phyloP scores from a whole-genome alignment of 306 rosid genomes.

The Cotoneaster glaucophyllus region DNA sequence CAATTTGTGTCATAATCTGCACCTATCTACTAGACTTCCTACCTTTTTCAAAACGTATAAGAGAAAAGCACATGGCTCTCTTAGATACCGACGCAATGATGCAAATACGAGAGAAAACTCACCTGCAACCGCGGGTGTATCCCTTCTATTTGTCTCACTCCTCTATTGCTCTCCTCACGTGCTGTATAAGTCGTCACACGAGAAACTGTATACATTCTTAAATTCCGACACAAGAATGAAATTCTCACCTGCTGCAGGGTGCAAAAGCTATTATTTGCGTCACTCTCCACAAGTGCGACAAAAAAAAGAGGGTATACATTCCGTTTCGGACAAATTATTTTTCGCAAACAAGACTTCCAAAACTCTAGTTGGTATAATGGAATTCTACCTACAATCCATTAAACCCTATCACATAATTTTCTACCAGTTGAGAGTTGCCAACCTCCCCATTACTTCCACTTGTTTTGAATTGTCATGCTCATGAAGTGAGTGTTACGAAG shows the following conservation, averaged over 20 bases:
- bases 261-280: no score
- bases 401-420: not conserved
- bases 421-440: no score
- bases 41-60: not conserved
- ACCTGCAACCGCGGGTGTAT: no score
- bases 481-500: not conserved
- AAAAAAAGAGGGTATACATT: no score
- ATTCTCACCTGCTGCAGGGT: not conserved
- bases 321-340: not conserved
- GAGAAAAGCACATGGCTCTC: conserved; percentile 9
- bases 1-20: not conserved
- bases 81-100: not conserved
- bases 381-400: conserved; percentile 15
- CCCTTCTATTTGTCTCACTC: no score
- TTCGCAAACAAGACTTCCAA: not conserved
- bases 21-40: not conserved
- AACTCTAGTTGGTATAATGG: conserved; percentile 8
- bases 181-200: no score
- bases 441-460: not conserved
- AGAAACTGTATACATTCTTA: not conserved
- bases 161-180: no score
- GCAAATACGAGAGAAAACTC: not conserved
- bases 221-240: not conserved
- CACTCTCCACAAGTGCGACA: not conserved
- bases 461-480: not conserved